Conservation (phyloP, 768 basidiomycete genomes). For the Hypholoma fasciculare region DNA sequence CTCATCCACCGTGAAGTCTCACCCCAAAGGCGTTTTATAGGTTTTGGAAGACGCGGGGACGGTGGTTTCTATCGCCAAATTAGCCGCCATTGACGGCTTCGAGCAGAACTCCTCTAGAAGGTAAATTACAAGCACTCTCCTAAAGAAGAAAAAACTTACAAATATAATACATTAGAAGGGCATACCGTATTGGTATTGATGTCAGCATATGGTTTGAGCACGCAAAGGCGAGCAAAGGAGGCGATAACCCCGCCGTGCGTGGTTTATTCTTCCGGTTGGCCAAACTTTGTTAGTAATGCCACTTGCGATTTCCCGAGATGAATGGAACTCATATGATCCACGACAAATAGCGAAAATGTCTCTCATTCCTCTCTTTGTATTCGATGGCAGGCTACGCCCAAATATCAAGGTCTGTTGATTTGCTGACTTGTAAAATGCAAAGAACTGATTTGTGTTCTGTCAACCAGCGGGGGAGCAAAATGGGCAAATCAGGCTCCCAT, state of each 20-base stretch:
- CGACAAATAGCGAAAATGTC: conserved; percentile 32
- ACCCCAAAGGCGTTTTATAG: background rate
- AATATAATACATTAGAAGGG: conserved; percentile 39
- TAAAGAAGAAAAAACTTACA: background rate
- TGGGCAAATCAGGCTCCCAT: conserved; percentile 50
- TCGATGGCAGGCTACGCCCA: conserved; percentile 71
- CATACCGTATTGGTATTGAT: conserved; percentile 66
- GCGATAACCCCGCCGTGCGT: conserved; percentile 73
- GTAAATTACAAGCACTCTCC: conserved; percentile 25
- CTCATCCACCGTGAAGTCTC: background rate
- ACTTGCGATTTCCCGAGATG: background rate
- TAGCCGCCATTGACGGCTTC: conserved; percentile 25
- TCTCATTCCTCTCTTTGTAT: conserved; percentile 70
- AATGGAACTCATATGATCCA: no score
- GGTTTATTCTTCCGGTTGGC: conserved; percentile 65
- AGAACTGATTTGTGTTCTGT: conserved; percentile 1
- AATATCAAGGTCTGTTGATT: conserved; percentile 50
- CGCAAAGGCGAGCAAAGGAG: conserved; percentile 52
- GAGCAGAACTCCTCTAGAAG: conserved; percentile 50
- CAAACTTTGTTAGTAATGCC: background rate
- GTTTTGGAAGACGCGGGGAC: conserved; percentile 19
- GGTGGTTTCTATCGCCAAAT: conserved; percentile 21
- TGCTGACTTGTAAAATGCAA: conserved; percentile 12
- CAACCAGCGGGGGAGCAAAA: conserved; percentile 24
- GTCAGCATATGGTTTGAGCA: conserved; percentile 73